Conservation (phyloP, 768 basidiomycete species). For the Phaffia australis region DNA sequence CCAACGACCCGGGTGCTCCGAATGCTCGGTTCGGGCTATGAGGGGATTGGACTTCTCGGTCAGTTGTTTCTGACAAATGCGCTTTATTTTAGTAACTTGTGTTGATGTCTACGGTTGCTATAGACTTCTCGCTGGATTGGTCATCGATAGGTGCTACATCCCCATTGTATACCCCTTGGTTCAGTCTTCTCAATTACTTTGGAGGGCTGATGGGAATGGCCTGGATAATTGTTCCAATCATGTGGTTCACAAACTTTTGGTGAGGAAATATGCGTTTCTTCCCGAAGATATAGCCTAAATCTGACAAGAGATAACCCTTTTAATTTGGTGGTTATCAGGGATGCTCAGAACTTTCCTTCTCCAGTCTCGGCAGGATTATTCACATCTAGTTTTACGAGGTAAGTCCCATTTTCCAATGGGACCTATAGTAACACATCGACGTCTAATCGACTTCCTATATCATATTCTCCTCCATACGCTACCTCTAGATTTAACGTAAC, state of each 20-base stretch:
- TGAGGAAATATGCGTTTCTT: conserved; percentile 11
- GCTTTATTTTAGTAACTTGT: background rate
- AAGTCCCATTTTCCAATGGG: background rate
- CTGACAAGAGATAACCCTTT: background rate
- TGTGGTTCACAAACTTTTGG: conserved; percentile 36
- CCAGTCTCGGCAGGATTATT: conserved; percentile 35
- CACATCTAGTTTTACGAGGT: conserved; percentile 35
- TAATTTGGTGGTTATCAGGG: conserved; percentile 28
- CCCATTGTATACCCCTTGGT: conserved; percentile 38
- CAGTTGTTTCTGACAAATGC: background rate
- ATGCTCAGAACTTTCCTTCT: conserved; percentile 34
- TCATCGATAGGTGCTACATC: conserved; percentile 34
- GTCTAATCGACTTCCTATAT: no score
- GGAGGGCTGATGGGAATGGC: conserved; percentile 35
- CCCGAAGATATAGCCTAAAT: background rate
- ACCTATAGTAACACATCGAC: background rate
- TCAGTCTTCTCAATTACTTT: conserved; percentile 38
- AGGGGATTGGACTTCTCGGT: conserved; percentile 34
- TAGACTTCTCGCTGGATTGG: conserved; percentile 38
- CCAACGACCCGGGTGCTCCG: conserved; percentile 31
- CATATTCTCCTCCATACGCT: background rate
- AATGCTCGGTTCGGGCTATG: conserved; percentile 36
- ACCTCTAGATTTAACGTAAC: conserved; percentile 36
- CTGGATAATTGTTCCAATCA: conserved; percentile 36
- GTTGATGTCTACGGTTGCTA: background rate